A percentile compares a stretch with the other conserved stretches of the same genome.
Evolutionary conservation across 2,329 filamentous ascomycete genomes (phyloP).

Genomic region (Phaeoacremonium minimum): DNA sequence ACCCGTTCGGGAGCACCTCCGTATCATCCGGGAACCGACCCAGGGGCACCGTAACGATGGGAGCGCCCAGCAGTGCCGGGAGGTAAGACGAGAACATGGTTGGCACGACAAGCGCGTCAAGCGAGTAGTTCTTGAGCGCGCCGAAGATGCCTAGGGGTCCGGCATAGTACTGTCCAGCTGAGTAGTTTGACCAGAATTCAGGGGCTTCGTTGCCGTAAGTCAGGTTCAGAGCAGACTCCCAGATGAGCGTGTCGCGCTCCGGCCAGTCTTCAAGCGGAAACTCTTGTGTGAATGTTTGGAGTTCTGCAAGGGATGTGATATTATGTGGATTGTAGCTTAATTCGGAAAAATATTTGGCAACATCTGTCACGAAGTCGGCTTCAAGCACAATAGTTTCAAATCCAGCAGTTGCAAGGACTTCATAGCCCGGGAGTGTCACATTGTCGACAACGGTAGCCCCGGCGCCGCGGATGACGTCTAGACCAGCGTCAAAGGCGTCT

Average conservation of each 20-base stretch:
- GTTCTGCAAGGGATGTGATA: constrained; percentile 44
- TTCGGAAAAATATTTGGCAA: constrained; percentile 50
- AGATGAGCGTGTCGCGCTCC: constrained; percentile 48
- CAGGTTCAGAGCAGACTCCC: constrained; percentile 49
- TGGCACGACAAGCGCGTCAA: constrained; percentile 60
- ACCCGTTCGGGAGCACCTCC: not conserved
- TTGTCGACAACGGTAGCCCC: constrained; percentile 48
- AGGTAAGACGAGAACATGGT: constrained; percentile 35
- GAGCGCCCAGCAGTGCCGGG: constrained; percentile 7
- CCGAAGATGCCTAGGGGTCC: constrained; percentile 55
- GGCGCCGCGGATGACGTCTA: constrained; percentile 45
- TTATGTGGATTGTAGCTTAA: constrained; percentile 55
- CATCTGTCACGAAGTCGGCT: constrained; percentile 52
- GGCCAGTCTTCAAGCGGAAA: constrained; percentile 53
- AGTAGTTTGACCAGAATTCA: constrained; percentile 55
- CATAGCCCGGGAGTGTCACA: constrained; percentile 51
- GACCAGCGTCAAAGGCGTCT: constrained; percentile 49
- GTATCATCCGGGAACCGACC: constrained; percentile 1
- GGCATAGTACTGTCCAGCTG: constrained; percentile 44
- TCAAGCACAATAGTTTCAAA: constrained; percentile 39
- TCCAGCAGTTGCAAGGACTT: constrained; percentile 24
- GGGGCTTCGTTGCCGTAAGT: constrained; percentile 50
- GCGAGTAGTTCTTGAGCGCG: constrained; percentile 47
- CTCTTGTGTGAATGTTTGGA: constrained; percentile 50
- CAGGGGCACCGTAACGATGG: constrained; percentile 27